These are phyloP conservation scores for Oryza meyeriana DNA, from an alignment of 176 grass and related monocot genomes.

Conservation along the genomic window DNA sequence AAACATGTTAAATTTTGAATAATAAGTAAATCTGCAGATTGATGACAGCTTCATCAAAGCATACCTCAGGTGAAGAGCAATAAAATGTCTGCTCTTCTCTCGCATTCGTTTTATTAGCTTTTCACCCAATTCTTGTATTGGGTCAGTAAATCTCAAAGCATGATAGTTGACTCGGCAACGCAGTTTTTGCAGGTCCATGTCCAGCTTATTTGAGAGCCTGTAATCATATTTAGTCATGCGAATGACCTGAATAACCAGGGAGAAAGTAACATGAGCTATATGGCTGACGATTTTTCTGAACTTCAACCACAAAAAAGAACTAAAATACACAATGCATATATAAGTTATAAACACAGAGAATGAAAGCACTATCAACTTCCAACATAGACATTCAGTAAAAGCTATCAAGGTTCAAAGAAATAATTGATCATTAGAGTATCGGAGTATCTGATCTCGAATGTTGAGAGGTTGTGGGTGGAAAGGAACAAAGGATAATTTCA, in stretches of 20 bases:
- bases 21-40: slow-evolving; percentile 23
- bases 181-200: slow-evolving; percentile 82
- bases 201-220: slow-evolving; percentile 86
- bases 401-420: not conserved
- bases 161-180: slow-evolving; percentile 94
- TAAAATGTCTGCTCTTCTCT: slow-evolving; percentile 74
- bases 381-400: not conserved
- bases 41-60: slow-evolving; percentile 2
- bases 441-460: not conserved
- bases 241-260: slow-evolving; percentile 70
- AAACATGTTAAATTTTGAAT: not conserved
- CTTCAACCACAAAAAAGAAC: not conserved
- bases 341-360: slow-evolving; percentile 19
- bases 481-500: not conserved
- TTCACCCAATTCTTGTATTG: slow-evolving; percentile 76
- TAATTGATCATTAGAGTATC: not conserved
- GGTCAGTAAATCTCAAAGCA: slow-evolving; percentile 72
- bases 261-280: slow-evolving; percentile 25
- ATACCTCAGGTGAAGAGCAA: slow-evolving; percentile 97
- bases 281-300: slow-evolving; percentile 4
- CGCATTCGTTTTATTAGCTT: slow-evolving; percentile 69
- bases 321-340: not conserved
- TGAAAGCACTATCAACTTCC: not conserved
- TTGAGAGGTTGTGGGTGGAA: not conserved
- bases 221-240: slow-evolving; percentile 96